Evolutionary conservation across 139 green algal genomes (phyloP).

Genomic region (Coccomyxa sp.): DNA sequence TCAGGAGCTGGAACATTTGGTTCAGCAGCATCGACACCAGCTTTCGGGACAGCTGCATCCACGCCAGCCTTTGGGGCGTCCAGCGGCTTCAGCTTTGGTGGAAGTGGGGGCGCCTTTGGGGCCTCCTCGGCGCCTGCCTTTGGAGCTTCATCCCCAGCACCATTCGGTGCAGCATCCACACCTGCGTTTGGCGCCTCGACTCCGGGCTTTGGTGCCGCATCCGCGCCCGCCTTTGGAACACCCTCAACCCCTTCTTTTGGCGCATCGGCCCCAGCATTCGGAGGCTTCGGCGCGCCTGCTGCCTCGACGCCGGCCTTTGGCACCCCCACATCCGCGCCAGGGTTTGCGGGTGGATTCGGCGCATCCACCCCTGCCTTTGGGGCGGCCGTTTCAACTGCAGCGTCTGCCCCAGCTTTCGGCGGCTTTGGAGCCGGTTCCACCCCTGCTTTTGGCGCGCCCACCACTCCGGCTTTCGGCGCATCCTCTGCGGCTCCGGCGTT

Average conservation of each 20-base stretch:
- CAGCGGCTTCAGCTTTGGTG: too few relatives aligned
- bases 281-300: too few relatives aligned
- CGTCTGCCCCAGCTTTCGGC: conserved; percentile 1
- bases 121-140: not conserved
- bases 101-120: conserved; percentile 2
- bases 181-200: conserved; percentile 5
- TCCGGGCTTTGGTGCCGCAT: not conserved
- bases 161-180: not conserved
- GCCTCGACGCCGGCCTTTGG: conserved; percentile 1
- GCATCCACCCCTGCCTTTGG: conserved; percentile 1
- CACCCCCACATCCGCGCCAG: not conserved
- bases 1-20: too few relatives aligned
- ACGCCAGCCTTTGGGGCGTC: not conserved
- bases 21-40: not conserved
- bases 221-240: too few relatives aligned
- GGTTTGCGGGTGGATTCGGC: not conserved
- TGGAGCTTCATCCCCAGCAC: not conserved
- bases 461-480: conserved; percentile 10
- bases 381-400: not conserved
- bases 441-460: not conserved
- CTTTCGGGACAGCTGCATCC: not conserved
- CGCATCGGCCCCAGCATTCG: too few relatives aligned
- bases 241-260: too few relatives aligned
- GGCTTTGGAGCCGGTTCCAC: conserved; percentile 1
- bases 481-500: not conserved